A percentile compares a stretch with the other conserved stretches of the same genome.
These are phyloP conservation scores for Neurospora intermedia DNA, from an alignment of 495 filamentous ascomycete species.

Conservation along the genomic window DNA sequence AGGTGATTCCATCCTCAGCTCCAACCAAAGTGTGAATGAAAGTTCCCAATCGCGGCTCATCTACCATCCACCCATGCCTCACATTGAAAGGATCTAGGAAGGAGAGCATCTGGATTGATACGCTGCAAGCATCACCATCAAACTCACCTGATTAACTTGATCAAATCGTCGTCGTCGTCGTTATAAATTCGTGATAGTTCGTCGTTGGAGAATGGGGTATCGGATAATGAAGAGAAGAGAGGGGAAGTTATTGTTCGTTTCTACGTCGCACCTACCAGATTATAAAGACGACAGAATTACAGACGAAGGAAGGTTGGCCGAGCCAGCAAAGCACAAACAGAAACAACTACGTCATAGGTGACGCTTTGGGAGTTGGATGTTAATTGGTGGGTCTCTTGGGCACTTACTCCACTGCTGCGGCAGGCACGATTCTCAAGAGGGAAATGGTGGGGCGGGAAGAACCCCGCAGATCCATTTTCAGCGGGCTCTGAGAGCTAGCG, in stretches of 20 bases:
- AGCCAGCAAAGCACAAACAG: background rate
- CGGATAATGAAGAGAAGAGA: background rate
- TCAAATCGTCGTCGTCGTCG: background rate
- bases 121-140: background rate
- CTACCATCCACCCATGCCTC: background rate
- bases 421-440: background rate
- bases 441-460: background rate
- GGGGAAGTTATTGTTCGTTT: background rate
- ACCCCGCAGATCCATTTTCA: background rate
- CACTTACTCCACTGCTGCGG: background rate
- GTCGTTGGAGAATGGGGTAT: background rate
- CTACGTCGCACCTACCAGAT: background rate
- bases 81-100: background rate
- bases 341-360: conserved; percentile 18
- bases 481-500: background rate
- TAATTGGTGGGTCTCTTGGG: background rate
- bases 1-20: background rate
- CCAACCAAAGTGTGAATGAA: background rate
- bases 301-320: background rate
- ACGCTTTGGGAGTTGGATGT: conserved; percentile 3
- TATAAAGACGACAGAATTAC: background rate
- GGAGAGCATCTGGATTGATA: background rate
- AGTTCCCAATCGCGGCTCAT: background rate
- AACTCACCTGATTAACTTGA: background rate
- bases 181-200: background rate